Conservation (phyloP, 106 monocot genomes). For the Triglochin maritima region DNA sequence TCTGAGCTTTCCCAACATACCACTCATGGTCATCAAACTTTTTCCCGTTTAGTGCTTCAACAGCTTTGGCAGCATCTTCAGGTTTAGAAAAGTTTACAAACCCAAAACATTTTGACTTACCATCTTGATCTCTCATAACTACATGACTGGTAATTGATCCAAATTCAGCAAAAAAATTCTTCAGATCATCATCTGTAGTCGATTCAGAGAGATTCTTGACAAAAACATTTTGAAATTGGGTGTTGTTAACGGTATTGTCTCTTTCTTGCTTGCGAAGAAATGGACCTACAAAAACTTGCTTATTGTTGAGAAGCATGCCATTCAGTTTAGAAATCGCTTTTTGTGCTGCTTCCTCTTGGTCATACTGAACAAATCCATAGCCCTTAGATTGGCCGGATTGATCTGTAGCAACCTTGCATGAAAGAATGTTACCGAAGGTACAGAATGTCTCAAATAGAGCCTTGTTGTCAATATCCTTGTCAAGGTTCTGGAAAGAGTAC, state of each 20-base stretch:
- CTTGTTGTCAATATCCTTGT: conserved; percentile 85
- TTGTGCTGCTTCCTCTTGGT: conserved; percentile 62
- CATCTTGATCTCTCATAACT: conserved; percentile 78
- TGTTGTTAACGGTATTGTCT: conserved; percentile 32
- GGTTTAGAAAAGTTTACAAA: conserved; percentile 88
- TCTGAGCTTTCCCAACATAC: conserved; percentile 94
- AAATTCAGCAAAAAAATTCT: conserved; percentile 54
- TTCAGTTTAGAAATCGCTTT: conserved; percentile 72
- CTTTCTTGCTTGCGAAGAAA: conserved; percentile 82
- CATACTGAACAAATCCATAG: conserved; percentile 94
- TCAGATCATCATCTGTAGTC: conserved; percentile 57
- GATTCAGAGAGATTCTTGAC: conserved; percentile 86
- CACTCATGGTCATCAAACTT: conserved; percentile 79
- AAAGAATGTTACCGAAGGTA: conserved; percentile 70
- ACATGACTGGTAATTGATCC: conserved; percentile 71
- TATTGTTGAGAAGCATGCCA: conserved; percentile 92
- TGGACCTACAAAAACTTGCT: conserved; percentile 78
- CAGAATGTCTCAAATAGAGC: conserved; percentile 69
- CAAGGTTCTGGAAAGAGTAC: conserved; percentile 52
- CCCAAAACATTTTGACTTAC: conserved; percentile 85
- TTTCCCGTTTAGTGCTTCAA: conserved; percentile 72
- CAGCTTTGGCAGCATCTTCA: conserved; percentile 72
- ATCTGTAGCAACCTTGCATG: conserved; percentile 84
- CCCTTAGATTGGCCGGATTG: conserved; percentile 69
- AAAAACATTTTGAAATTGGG: conserved; percentile 76